These are phyloP conservation scores for Pythium coloratum DNA, from an alignment of 352 stramenopile species.

Conservation along the genomic window DNA sequence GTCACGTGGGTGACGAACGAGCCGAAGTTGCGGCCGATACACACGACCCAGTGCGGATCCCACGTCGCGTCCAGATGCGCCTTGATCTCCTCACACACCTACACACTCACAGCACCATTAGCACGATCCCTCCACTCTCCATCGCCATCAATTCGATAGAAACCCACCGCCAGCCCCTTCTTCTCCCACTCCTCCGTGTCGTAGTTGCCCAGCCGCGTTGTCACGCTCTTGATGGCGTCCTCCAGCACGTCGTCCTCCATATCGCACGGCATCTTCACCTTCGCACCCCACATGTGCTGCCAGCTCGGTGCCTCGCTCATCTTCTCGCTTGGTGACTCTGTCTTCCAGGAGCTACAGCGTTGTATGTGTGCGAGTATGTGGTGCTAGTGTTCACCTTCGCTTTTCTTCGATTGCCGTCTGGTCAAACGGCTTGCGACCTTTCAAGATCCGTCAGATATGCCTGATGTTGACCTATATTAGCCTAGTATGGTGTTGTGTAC, in stretches of 20 bases:
- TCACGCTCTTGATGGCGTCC: constrained; percentile 81
- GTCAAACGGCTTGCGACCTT: neutral
- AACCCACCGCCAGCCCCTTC: constrained; percentile 56
- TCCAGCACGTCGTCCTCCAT: constrained; percentile 90
- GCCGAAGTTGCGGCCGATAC: constrained; percentile 91
- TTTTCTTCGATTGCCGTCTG: neutral
- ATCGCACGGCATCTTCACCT: constrained; percentile 87
- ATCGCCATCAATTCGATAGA: neutral
- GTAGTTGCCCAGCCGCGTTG: constrained; percentile 51
- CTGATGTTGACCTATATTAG: neutral
- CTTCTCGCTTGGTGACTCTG: neutral
- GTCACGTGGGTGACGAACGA: constrained; percentile 94
- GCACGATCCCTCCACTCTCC: neutral
- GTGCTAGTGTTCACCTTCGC: no score
- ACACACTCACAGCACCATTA: neutral
- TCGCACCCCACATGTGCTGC: constrained; percentile 88
- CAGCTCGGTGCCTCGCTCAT: constrained; percentile 82
- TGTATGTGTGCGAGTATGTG: no score
- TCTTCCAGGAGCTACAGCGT: neutral
- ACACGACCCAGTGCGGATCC: constrained; percentile 85
- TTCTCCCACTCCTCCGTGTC: constrained; percentile 89
- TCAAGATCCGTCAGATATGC: neutral
- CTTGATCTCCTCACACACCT: constrained; percentile 85
- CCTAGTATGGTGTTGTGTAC: neutral
- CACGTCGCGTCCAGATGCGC: constrained; percentile 72